Conservation (phyloP, 441 rosid genomes). For the Populus hybrid region DNA sequence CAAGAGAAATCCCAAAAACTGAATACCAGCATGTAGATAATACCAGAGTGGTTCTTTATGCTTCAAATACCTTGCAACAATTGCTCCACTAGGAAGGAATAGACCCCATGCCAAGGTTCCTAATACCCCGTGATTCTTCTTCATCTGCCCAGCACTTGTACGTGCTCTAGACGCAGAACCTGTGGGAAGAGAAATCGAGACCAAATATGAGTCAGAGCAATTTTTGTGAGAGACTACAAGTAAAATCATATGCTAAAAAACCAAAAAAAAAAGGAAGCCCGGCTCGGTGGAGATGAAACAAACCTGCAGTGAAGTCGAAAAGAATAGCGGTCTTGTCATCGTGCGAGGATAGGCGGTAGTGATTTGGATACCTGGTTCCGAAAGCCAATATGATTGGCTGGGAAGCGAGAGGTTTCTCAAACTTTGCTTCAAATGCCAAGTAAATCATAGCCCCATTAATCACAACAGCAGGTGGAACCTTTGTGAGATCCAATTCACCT, state of each 20-base stretch:
- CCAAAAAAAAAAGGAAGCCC: neutral
- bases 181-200: constrained; percentile 18
- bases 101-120: constrained; percentile 78
- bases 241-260: neutral
- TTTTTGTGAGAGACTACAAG: neutral
- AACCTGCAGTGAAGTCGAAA: constrained; percentile 76
- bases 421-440: constrained; percentile 73
- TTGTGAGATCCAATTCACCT: constrained; percentile 72
- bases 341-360: constrained; percentile 50
- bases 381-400: constrained; percentile 75
- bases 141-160: constrained; percentile 35
- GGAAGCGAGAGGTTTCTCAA: constrained; percentile 40
- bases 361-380: constrained; percentile 53
- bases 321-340: constrained; percentile 66
- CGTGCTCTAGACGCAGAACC: constrained; percentile 38
- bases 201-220: neutral
- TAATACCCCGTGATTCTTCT: constrained; percentile 70
- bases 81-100: constrained; percentile 74
- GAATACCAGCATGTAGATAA: constrained; percentile 66
- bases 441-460: constrained; percentile 74
- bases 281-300: neutral
- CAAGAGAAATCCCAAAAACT: constrained; percentile 67
- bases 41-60: constrained; percentile 89
- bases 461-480: constrained; percentile 70
- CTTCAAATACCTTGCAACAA: constrained; percentile 72